phyloP scores from a whole-genome alignment of 805 yeast genomes.

The Candida broadrunensis region DNA sequence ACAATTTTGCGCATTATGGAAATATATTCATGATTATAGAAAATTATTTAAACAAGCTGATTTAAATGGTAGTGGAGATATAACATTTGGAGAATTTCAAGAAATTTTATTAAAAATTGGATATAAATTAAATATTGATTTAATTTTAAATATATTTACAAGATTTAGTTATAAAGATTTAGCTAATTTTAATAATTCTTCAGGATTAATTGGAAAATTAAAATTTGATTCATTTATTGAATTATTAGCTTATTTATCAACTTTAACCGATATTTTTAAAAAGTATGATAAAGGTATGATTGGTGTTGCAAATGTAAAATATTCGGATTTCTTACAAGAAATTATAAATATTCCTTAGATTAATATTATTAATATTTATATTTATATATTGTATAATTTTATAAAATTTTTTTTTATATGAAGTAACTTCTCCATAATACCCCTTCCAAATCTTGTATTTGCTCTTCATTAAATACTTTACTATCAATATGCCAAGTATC shows the following conservation, averaged over 20 bases:
- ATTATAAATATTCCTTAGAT: neutral
- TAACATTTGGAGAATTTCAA: constrained; percentile 65
- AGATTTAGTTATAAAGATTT: constrained; percentile 45
- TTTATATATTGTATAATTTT: neutral
- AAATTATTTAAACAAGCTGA: constrained; percentile 63
- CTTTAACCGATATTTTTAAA: constrained; percentile 75
- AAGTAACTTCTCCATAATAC: constrained; percentile 91
- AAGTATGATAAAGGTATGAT: constrained; percentile 72
- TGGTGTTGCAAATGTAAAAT: constrained; percentile 66
- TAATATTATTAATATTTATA: neutral
- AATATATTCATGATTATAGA: constrained; percentile 64
- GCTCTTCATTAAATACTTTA: constrained; percentile 67
- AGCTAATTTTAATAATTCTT: constrained; percentile 15
- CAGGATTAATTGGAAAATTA: constrained; percentile 39
- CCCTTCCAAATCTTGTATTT: constrained; percentile 89
- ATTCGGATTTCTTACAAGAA: constrained; percentile 53
- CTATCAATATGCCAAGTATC: constrained; percentile 96
- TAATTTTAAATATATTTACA: constrained; percentile 56
- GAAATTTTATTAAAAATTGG: constrained; percentile 64
- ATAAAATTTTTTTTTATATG: constrained; percentile 40
- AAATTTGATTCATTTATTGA: constrained; percentile 83
- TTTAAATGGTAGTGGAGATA: constrained; percentile 53
- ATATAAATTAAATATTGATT: constrained; percentile 54
- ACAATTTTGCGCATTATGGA: constrained; percentile 69
- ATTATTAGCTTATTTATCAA: constrained; percentile 69